Percentiles rank a stretch among this genome's conserved stretches.
These are phyloP conservation scores for Globisporangium cylindrosporum DNA, from an alignment of 352 stramenopile species.

Conservation along the genomic window DNA sequence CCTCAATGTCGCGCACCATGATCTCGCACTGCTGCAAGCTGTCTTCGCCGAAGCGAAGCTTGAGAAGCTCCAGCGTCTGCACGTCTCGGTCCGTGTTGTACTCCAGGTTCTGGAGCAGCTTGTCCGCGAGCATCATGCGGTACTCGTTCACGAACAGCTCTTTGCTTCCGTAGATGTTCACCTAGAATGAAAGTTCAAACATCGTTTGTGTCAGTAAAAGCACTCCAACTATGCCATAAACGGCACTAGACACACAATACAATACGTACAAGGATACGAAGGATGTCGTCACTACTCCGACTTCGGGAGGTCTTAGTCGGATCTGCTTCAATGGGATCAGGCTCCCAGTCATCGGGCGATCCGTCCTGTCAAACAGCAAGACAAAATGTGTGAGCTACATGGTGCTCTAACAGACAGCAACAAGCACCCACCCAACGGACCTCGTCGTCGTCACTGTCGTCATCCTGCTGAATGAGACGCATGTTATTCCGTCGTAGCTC, in stretches of 20 bases:
- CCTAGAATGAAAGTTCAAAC: slow-evolving; percentile 21
- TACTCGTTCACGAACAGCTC: slow-evolving; percentile 99
- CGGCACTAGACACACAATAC: not conserved
- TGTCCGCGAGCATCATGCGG: slow-evolving; percentile 96
- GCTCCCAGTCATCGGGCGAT: slow-evolving; percentile 89
- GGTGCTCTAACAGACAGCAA: not conserved
- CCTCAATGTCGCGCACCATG: slow-evolving; percentile 97
- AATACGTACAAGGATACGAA: slow-evolving; percentile 89
- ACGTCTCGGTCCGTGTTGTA: slow-evolving; percentile 94
- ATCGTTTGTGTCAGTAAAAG: not conserved
- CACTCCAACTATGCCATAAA: not conserved
- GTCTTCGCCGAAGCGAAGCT: slow-evolving; percentile 95
- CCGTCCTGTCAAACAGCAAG: slow-evolving; percentile 42
- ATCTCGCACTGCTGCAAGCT: slow-evolving; percentile 96
- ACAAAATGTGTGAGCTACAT: not conserved
- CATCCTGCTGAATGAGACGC: slow-evolving; percentile 89
- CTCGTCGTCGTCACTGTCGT: slow-evolving; percentile 93
- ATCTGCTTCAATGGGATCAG: slow-evolving; percentile 82
- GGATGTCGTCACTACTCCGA: slow-evolving; percentile 91
- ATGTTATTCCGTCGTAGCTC: slow-evolving; percentile 92
- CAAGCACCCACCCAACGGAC: slow-evolving; percentile 22
- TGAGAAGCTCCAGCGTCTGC: slow-evolving; percentile 96
- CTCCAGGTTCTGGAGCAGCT: slow-evolving; percentile 91
- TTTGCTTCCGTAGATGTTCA: slow-evolving; percentile 98
- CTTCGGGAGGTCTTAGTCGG: slow-evolving; percentile 78